Evolutionary conservation across 805 yeast species (phyloP).

Genomic region (Candida incommunis): DNA sequence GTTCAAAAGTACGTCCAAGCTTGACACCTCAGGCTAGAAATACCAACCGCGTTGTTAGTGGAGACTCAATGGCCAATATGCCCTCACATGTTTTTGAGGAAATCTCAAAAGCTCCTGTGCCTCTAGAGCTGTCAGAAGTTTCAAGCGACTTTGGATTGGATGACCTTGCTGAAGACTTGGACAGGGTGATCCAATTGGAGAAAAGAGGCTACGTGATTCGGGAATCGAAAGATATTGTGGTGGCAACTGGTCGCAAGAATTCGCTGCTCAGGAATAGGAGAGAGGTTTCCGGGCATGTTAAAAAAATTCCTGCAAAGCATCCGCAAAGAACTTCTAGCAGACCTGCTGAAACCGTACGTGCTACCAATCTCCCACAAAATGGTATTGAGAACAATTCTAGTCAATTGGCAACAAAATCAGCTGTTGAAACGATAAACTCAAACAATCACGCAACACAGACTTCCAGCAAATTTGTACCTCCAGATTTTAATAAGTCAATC

Average conservation of each 20-base stretch:
- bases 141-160: not conserved
- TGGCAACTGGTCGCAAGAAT: not conserved
- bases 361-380: not conserved
- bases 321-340: not conserved
- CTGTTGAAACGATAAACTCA: no score
- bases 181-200: not conserved
- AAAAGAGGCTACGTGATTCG: not conserved
- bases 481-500: constrained; percentile 8
- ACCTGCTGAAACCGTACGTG: not conserved
- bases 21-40: not conserved
- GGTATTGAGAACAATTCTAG: no score
- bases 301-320: not conserved
- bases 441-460: not conserved
- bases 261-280: not conserved
- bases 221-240: not conserved
- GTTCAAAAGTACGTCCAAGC: not conserved
- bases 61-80: not conserved
- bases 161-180: not conserved
- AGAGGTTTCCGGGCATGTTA: not conserved
- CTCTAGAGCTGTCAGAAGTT: not conserved
- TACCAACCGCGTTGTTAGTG: not conserved
- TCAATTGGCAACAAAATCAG: no score
- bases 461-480: constrained; percentile 4
- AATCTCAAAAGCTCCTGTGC: not conserved
- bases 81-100: not conserved